These are phyloP conservation scores for Ogataea naganishii DNA, from an alignment of 805 yeast genomes.

Conservation along the genomic window DNA sequence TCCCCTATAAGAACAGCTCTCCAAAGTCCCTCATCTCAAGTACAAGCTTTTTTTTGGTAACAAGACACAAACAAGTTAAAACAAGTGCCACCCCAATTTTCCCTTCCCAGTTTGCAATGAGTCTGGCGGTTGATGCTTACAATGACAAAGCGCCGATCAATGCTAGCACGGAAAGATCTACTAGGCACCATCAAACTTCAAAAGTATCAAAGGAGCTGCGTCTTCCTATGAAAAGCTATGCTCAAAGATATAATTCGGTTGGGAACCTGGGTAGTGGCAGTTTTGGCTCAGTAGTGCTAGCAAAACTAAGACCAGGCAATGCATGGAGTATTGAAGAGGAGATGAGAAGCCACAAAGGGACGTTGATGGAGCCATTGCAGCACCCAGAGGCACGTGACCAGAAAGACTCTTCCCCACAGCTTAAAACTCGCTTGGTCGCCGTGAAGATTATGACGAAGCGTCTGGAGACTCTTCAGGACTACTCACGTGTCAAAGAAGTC, in stretches of 20 bases:
- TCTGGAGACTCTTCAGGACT: constrained; percentile 43
- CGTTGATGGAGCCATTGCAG: constrained; percentile 40
- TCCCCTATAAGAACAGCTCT: too few relatives aligned
- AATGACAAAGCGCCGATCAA: too few relatives aligned
- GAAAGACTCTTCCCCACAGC: constrained; percentile 4
- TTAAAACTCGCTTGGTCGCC: too few relatives aligned
- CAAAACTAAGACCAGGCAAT: constrained; percentile 32
- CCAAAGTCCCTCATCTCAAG: too few relatives aligned
- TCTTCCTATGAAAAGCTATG: constrained; percentile 36
- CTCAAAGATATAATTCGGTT: constrained; percentile 37
- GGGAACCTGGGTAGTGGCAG: constrained; percentile 63
- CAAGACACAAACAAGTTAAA: too few relatives aligned
- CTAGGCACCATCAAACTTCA: constrained; percentile 28
- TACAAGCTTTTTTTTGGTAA: too few relatives aligned
- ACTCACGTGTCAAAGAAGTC: constrained; percentile 55
- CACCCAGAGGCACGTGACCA: constrained; percentile 9
- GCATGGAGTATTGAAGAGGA: constrained; percentile 9
- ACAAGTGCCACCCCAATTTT: too few relatives aligned
- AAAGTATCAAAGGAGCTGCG: too few relatives aligned
- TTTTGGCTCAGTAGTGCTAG: constrained; percentile 64
- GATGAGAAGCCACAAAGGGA: constrained; percentile 24
- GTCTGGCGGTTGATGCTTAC: too few relatives aligned
- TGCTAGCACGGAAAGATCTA: too few relatives aligned
- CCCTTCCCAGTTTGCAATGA: too few relatives aligned
- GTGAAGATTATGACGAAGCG: constrained; percentile 68